Base-by-base conservation (phyloP, 192 early-diverging fungal species). In the Dissophora ornata region DNA sequence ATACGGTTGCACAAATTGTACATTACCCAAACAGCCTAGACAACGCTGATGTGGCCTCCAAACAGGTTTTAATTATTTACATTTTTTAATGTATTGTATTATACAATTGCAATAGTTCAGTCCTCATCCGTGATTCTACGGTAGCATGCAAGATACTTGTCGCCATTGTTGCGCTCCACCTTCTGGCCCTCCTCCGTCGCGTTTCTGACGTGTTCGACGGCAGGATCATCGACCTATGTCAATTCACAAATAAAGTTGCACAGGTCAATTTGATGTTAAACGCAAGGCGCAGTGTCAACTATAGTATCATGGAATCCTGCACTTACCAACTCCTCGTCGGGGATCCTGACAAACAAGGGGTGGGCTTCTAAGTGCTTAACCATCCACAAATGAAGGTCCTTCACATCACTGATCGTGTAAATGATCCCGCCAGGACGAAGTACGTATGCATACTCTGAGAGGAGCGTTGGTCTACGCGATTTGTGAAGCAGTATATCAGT, bases 141-240 rank as follows among this genome's bases (percentile, higher is more conserved):
- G 67, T 90, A 95, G 79, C 91, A 93, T 33, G 96, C 96, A 62
- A 98, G 80, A 64, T 90, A 96, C 81, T 99, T 99, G 77, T 89
- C 88, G 44, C 98, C 98, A 61, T 94, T 87, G 85, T 99, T 99
- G 25, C 98, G 83, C 30, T 86, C 96, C 11, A 99, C 98, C 81
- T 99, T 99, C 67, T 97, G 96, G 15, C 96, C 96, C 78, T 98
- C 98, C 84, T 99, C 98, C 18, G 98, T 99, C 52, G 93, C 94
- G 52, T 86, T 86, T 66, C 92, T 83, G 8, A 95, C 94, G 56
- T 92, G 91, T 26, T 85, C 84, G 19, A 97, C 86, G 44, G 92
- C 96, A 21, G 94, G 93, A 83, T 99, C 98, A 41, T 74, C 80
- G 29, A 88, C 85, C 80, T 92, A 78, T 12, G 21, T n/a, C n/a